A percentile compares a stretch with the other conserved stretches of the same genome.
These are phyloP conservation scores for Marchantia paleacea DNA, from an alignment of 225 moss, liverwort and hornwort genomes.

Conservation along the genomic window DNA sequence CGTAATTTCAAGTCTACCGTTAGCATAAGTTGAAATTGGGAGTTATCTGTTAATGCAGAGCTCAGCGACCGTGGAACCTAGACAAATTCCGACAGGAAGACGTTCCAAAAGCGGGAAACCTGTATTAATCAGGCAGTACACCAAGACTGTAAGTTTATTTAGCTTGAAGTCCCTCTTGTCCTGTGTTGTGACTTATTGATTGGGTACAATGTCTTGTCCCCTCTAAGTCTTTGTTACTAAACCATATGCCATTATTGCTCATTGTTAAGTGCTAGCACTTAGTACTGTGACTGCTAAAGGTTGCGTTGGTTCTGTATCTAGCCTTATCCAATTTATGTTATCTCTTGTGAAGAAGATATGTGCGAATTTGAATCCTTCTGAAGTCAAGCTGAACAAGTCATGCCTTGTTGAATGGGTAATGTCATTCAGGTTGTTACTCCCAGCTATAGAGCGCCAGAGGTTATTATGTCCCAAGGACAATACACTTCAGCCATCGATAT, in stretches of 20 bases:
- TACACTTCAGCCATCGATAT: conserved; percentile 93
- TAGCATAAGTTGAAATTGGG: no score
- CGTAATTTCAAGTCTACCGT: no score
- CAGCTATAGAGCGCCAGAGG: conserved; percentile 95
- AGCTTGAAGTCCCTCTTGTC: background rate
- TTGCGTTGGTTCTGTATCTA: no score
- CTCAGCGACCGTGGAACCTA: conserved; percentile 54
- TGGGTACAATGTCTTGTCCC: no score
- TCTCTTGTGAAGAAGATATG: no score
- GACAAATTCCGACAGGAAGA: conserved; percentile 47
- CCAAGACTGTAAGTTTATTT: conserved; percentile 70
- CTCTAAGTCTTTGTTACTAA: no score
- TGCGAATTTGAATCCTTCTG: no score
- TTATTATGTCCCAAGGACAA: conserved; percentile 96
- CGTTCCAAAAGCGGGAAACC: conserved; percentile 51
- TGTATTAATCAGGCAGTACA: conserved; percentile 73
- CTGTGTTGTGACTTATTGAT: no score
- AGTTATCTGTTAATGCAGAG: conserved; percentile 38
- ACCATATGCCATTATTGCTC: no score
- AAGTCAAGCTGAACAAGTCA: background rate
- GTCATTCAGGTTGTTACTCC: conserved; percentile 77
- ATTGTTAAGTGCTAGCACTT: no score
- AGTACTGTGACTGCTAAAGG: no score
- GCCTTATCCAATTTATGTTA: no score
- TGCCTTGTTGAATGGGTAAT: background rate